These are phyloP conservation scores for Fraxinus platypoda DNA, from an alignment of 305 asterid genomes.

Conservation along the genomic window DNA sequence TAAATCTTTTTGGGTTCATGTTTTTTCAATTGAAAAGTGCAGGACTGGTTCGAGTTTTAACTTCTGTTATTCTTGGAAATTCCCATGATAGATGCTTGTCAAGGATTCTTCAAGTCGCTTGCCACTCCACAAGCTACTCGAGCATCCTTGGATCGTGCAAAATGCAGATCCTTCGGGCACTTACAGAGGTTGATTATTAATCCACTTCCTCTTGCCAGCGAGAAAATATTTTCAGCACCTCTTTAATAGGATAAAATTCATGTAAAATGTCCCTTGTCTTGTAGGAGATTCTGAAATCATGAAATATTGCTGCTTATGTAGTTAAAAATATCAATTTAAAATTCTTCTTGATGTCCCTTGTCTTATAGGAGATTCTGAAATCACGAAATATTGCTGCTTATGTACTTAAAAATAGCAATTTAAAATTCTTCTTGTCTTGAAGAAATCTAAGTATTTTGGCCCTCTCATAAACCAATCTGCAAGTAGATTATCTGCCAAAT, in stretches of 20 bases:
- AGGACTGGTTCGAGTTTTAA: not conserved
- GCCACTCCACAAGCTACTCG: constrained; percentile 58
- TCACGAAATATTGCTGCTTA: not conserved
- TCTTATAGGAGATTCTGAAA: not conserved
- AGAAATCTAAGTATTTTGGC: not conserved
- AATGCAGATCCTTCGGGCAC: constrained; percentile 67
- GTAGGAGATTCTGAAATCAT: not conserved
- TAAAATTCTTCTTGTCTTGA: not conserved
- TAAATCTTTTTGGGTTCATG: not conserved
- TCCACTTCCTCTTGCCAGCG: not conserved
- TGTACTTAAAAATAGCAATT: not conserved
- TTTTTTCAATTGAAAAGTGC: not conserved
- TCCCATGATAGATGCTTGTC: constrained; percentile 55
- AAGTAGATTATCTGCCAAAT: not conserved
- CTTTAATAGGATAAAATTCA: not conserved
- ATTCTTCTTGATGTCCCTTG: not conserved
- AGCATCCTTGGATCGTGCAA: constrained; percentile 73
- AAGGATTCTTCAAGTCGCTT: constrained; percentile 58
- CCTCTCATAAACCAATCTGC: not conserved
- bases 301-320: not conserved
- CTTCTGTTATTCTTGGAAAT: not conserved
- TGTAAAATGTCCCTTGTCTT: not conserved
- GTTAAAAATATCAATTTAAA: not conserved
- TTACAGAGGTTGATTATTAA: constrained; percentile 32
- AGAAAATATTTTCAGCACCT: not conserved